Percentiles rank a stretch among this genome's conserved stretches.
Conservation (phyloP, 2,329 filamentous ascomycete species). For the Didymella pinodella region DNA sequence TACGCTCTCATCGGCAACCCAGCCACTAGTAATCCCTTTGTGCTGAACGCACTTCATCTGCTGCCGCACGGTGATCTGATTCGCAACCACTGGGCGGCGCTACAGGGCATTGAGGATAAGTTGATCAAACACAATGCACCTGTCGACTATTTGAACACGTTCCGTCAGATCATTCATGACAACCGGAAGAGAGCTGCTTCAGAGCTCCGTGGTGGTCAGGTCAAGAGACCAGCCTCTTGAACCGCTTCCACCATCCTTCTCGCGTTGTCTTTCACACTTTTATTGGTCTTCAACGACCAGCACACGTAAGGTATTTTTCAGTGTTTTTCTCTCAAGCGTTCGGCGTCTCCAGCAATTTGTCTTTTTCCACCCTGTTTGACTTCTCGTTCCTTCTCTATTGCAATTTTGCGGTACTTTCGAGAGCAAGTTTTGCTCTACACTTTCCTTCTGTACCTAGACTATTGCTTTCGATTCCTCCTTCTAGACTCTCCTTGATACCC, state of each 20-base stretch:
- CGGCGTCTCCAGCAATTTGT: conserved; percentile 29
- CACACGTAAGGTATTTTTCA: conserved; percentile 10
- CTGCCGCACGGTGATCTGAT: conserved; percentile 44
- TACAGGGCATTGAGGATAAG: conserved; percentile 39
- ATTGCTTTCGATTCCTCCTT: conserved; percentile 1
- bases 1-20: conserved; percentile 40
- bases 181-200: conserved; percentile 46
- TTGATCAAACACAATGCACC: conserved; percentile 38
- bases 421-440: conserved; percentile 7
- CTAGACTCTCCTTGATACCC: conserved; percentile 19
- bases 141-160: conserved; percentile 33
- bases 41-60: conserved; percentile 37
- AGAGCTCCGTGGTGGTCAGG: conserved; percentile 37
- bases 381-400: conserved; percentile 8
- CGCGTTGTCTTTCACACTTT: neutral
- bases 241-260: neutral
- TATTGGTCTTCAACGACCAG: conserved; percentile 1
- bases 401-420: conserved; percentile 7
- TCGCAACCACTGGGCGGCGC: conserved; percentile 40
- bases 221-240: conserved; percentile 39
- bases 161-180: conserved; percentile 40
- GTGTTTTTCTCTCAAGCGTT: conserved; percentile 8
- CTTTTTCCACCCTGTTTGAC: conserved; percentile 28
- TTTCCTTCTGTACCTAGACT: conserved; percentile 15
- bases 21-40: conserved; percentile 29